Conservation (phyloP, 306 rosid genomes). For the Malus sieversii region DNA sequence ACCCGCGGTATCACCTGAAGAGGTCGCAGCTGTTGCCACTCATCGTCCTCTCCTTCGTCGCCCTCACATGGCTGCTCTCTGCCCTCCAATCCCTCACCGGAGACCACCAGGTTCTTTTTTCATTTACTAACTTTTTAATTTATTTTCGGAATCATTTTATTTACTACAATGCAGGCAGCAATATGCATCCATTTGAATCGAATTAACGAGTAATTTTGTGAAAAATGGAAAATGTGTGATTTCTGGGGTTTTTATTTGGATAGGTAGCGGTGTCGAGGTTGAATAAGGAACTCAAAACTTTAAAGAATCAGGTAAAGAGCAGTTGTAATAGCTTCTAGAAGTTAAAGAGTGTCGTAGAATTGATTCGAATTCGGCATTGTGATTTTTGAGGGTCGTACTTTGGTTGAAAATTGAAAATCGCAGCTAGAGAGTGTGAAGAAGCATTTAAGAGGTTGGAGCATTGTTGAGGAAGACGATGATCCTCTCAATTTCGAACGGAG, state of each 20-base stretch:
- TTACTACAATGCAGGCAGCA: background rate
- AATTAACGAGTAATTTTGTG: background rate
- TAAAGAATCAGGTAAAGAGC: conserved; percentile 26
- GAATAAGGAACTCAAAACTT: conserved; percentile 25
- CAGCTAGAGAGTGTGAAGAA: conserved; percentile 29
- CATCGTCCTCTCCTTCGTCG: conserved; percentile 19
- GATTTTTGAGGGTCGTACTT: background rate
- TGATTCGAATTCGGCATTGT: background rate
- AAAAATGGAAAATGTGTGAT: background rate
- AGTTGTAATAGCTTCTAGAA: background rate
- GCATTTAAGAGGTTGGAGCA: conserved; percentile 7
- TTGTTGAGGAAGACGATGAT: conserved; percentile 25
- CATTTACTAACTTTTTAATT: background rate
- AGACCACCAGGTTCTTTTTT: conserved; percentile 9
- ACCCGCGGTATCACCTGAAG: conserved; percentile 36
- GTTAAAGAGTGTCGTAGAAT: background rate
- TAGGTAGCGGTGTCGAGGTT: conserved; percentile 40
- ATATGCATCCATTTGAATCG: background rate
- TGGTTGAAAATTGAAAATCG: background rate
- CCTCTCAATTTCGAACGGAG: conserved; percentile 32
- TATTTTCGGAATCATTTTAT: background rate
- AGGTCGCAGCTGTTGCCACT: conserved; percentile 35
- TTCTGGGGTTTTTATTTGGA: background rate
- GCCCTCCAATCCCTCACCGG: conserved; percentile 29
- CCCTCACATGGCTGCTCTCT: conserved; percentile 28